Percentiles rank a stretch among this genome's conserved stretches.
Conservation (phyloP, 2,329 filamentous ascomycete species). For the Epicoccum sorghinum region DNA sequence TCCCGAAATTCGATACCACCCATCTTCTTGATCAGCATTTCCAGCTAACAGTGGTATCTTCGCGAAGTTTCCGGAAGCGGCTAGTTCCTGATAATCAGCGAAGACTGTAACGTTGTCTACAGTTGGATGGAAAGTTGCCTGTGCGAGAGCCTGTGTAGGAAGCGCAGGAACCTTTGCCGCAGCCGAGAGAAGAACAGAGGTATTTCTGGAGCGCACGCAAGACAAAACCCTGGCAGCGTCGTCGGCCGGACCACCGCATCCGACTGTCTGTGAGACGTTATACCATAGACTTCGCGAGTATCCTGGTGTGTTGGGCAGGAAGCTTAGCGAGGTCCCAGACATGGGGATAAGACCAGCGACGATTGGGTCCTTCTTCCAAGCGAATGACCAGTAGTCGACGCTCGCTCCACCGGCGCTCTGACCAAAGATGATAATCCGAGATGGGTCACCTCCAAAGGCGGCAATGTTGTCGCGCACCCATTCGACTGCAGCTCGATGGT, state of each 20-base stretch:
- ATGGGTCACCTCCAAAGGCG: conserved; percentile 49
- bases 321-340: conserved; percentile 54
- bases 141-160: conserved; percentile 29
- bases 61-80: conserved; percentile 29
- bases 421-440: conserved; percentile 48
- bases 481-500: conserved; percentile 40
- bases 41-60: conserved; percentile 33
- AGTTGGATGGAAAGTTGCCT: conserved; percentile 40
- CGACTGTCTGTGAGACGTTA: conserved; percentile 48
- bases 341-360: conserved; percentile 55
- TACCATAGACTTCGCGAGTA: conserved; percentile 36
- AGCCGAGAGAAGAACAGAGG: conserved; percentile 29
- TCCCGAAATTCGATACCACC: conserved; percentile 37
- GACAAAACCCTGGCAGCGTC: conserved; percentile 35
- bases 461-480: conserved; percentile 51
- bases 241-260: conserved; percentile 39
- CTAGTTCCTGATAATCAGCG: conserved; percentile 33
- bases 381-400: conserved; percentile 58
- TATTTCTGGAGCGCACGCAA: conserved; percentile 45
- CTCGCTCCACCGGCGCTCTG: conserved; percentile 48
- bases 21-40: conserved; percentile 33
- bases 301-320: conserved; percentile 33
- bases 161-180: conserved; percentile 34
- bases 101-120: conserved; percentile 41
- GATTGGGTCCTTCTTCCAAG: conserved; percentile 57